Evolutionary conservation across 768 basidiomycete genomes (phyloP).

Genomic region (Cyclocybe cylindracea): DNA sequence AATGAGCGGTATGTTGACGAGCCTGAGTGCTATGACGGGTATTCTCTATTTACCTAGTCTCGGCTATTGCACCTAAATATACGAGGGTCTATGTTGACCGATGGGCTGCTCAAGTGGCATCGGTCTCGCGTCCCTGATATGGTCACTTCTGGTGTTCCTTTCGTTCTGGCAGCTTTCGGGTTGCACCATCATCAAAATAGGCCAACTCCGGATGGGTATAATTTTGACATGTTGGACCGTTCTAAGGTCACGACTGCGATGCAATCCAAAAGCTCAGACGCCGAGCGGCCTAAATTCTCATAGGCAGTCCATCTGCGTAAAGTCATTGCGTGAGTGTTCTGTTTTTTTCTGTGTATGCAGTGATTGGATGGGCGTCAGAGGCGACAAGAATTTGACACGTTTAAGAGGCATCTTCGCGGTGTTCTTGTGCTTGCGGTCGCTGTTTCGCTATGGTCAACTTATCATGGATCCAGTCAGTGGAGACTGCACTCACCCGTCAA

Average conservation of each 20-base stretch:
- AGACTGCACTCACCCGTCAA: constrained; percentile 7
- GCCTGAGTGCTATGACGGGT: not conserved
- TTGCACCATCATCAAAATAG: not conserved
- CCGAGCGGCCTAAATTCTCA: too few relatives aligned
- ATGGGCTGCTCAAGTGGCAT: not conserved
- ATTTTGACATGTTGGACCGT: not conserved
- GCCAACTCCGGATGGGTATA: not conserved
- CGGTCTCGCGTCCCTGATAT: not conserved
- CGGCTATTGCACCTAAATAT: not conserved
- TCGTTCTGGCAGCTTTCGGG: not conserved
- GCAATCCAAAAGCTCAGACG: too few relatives aligned
- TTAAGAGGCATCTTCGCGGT: not conserved
- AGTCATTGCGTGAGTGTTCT: not conserved
- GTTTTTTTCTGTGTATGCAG: not conserved
- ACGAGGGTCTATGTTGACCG: not conserved
- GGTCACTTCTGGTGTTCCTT: not conserved
- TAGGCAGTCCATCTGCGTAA: not conserved
- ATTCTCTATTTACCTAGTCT: not conserved
- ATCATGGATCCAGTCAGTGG: constrained; percentile 4
- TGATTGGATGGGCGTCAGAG: not conserved
- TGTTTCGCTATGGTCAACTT: not conserved
- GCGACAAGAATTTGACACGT: not conserved
- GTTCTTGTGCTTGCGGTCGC: not conserved
- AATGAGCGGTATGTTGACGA: not conserved
- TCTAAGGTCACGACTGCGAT: not conserved